Evolutionary conservation across 345 rosid genomes (phyloP).

Genomic region (Ricinus communis): DNA sequence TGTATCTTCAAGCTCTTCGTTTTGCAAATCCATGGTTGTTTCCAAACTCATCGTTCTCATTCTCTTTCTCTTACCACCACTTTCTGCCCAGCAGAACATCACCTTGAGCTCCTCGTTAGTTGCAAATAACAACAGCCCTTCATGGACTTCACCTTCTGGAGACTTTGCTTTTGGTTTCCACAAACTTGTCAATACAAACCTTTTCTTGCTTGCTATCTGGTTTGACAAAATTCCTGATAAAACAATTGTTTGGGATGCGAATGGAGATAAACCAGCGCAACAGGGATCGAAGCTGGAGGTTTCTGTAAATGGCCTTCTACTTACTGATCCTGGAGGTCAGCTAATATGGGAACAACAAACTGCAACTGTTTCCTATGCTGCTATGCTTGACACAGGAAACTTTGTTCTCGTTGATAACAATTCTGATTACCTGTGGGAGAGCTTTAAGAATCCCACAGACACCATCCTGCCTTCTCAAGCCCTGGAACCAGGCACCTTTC

Average conservation of each 20-base stretch:
- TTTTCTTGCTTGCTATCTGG: slow-evolving; percentile 36
- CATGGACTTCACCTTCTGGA: slow-evolving; percentile 26
- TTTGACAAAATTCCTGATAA: slow-evolving; percentile 30
- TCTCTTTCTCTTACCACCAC: background rate
- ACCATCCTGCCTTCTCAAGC: slow-evolving; percentile 42
- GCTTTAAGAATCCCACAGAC: slow-evolving; percentile 40
- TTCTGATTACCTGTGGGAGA: slow-evolving; percentile 34
- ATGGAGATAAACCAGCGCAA: slow-evolving; percentile 16
- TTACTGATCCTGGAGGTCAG: slow-evolving; percentile 21
- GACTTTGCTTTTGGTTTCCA: slow-evolving; percentile 34
- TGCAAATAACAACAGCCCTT: slow-evolving; percentile 14
- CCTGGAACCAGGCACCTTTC: slow-evolving; percentile 17
- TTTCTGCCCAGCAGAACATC: slow-evolving; percentile 14
- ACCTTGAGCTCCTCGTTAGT: slow-evolving; percentile 11
- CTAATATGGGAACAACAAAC: slow-evolving; percentile 8
- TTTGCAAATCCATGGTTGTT: too few relatives aligned
- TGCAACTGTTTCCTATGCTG: slow-evolving; percentile 5
- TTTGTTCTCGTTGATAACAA: slow-evolving; percentile 29
- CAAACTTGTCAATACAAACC: slow-evolving; percentile 16
- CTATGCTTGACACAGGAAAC: slow-evolving; percentile 38
- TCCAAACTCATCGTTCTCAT: background rate
- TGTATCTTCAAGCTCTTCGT: too few relatives aligned
- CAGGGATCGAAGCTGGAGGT: slow-evolving; percentile 34
- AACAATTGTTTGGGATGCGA: slow-evolving; percentile 35
- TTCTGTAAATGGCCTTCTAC: slow-evolving; percentile 3